Conservation (phyloP, 1,284 basidiomycete genomes). For the Mixia osmundae region DNA sequence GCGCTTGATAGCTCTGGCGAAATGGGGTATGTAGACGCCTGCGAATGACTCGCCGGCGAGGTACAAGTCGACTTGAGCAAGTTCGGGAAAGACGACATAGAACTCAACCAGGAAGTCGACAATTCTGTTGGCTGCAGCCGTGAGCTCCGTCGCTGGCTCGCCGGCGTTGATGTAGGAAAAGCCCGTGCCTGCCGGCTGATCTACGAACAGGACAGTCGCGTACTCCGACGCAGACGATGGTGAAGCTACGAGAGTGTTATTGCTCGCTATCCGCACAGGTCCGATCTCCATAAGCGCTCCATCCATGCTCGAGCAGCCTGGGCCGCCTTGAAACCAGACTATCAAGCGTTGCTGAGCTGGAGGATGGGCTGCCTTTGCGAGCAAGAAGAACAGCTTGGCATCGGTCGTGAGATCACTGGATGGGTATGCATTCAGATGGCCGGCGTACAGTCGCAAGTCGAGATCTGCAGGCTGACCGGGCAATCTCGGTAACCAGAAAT, state of each 20-base stretch:
- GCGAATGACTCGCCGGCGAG: conserved; percentile 82
- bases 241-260: conserved; percentile 38
- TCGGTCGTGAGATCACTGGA: conserved; percentile 2
- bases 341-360: conserved; percentile 51
- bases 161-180: conserved; percentile 73
- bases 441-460: conserved; percentile 16
- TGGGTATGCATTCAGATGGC: conserved; percentile 14
- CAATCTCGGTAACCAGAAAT: conserved; percentile 14
- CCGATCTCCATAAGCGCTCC: conserved; percentile 98
- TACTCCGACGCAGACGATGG: conserved; percentile 92
- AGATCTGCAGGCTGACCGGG: conserved; percentile 12
- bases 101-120: conserved; percentile 68
- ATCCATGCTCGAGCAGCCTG: conserved; percentile 91
- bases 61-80: conserved; percentile 60
- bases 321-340: conserved; percentile 19
- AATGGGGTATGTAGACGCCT: conserved; percentile 95
- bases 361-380: conserved; percentile 61
- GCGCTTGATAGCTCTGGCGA: conserved; percentile 31
- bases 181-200: conserved; percentile 90
- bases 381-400: conserved; percentile 12
- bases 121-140: conserved; percentile 24
- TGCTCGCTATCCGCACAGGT: conserved; percentile 33
- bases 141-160: conserved; percentile 52
- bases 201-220: conserved; percentile 82
- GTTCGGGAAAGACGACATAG: conserved; percentile 76